Base-by-base conservation (phyloP, 1,139 yeast species). In the Protomyces pachydermus region DNA sequence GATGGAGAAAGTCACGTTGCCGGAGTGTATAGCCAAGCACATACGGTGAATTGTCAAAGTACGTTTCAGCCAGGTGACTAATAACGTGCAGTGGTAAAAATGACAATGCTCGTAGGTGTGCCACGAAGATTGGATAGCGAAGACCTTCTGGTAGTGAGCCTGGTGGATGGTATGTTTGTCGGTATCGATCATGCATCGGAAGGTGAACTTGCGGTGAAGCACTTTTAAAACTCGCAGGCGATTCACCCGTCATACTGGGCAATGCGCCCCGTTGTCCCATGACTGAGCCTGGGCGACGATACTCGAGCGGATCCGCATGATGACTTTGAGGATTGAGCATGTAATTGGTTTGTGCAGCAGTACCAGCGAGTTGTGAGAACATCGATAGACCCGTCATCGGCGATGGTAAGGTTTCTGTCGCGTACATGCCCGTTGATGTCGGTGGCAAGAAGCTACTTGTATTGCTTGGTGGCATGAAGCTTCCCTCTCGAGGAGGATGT, bases 1-100 rank as follows among this genome's bases (percentile, higher is more conserved):
- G 66, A 18, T 72, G 69, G 50, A 70, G 64, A 46, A 67, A 63
- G 54, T 69, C 71, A 60, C 63, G 68, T 61, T 37, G 71, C 48
- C 73, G 74, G 65, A 66, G 73, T 65, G 61, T 68, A 53, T 68
- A 72, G 63, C 71, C 77, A 67, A 68, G 72, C 9, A 66, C 77
- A 66, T 66, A 77, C 53, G 72, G 72, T 58, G 68, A 75, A 14
- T 71, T 72, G 16, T 73, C 70, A 56, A 78, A 77, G 65, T 77
- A 78, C 35, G 72, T 73, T 57, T 76, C 78, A 20, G 75, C 68
- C 12, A 78, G 67, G 50, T 77, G 79, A 50, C 74, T 73, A 2
- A 78, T 78, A 6, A 77, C 72, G 1, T 71, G 64, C 45, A 70
- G 65, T 2, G 79, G 76, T 16, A 78, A 68, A 72, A 65, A 68